Percentiles rank a stretch among this genome's conserved stretches.
phyloP scores from a whole-genome alignment of 345 rosid species.

The Gossypium arboreum region DNA sequence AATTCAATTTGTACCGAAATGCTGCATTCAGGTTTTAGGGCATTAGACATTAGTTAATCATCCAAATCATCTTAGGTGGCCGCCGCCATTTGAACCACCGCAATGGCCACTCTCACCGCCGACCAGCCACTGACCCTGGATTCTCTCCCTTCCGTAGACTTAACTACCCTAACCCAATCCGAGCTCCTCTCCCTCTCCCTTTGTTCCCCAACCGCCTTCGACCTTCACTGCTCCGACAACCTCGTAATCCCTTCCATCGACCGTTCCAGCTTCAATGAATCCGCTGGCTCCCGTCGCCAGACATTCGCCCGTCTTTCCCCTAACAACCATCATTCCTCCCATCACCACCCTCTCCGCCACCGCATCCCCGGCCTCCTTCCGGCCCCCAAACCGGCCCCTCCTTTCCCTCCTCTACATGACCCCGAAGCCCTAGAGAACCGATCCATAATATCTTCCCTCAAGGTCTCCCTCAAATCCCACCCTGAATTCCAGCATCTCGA shows the following conservation, averaged over 20 bases:
- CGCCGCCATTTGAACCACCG: not conserved
- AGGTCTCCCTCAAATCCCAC: conserved; percentile 38
- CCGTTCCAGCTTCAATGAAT: conserved; percentile 62
- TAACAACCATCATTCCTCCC: conserved; percentile 25
- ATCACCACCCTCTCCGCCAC: conserved; percentile 52
- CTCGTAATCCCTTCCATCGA: conserved; percentile 42
- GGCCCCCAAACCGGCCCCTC: conserved; percentile 22
- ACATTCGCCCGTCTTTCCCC: conserved; percentile 53
- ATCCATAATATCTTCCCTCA: conserved; percentile 45
- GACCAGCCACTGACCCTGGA: conserved; percentile 16
- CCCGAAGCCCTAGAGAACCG: conserved; percentile 46
- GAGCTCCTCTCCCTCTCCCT: conserved; percentile 58
- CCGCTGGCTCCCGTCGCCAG: conserved; percentile 71
- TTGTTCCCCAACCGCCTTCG: conserved; percentile 37
- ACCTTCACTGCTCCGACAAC: conserved; percentile 29
- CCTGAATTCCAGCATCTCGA: conserved; percentile 38
- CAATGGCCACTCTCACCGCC: conserved; percentile 15
- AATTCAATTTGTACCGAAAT: not conserved
- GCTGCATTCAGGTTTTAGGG: not conserved
- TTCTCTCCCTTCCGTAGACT: conserved; percentile 41
- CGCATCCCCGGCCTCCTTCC: conserved; percentile 54
- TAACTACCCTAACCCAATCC: conserved; percentile 50
- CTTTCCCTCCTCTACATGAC: conserved; percentile 22
- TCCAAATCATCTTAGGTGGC: not conserved
- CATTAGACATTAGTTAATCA: not conserved